Conservation (phyloP, 305 asterid genomes). For the Caryopteris hybrid region DNA sequence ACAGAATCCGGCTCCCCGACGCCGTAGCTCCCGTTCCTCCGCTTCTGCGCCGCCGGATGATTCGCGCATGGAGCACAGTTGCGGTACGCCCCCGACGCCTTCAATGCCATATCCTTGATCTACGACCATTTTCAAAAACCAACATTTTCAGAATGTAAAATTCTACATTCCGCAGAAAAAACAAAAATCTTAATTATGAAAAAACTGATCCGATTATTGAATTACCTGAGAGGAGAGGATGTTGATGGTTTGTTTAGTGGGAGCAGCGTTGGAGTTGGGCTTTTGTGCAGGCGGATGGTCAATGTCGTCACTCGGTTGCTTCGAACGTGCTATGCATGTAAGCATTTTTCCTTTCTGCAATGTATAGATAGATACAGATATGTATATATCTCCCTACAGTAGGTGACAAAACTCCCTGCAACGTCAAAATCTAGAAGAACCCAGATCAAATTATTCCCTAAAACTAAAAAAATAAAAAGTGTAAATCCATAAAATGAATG, state of each 20-base stretch:
- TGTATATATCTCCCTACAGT: not conserved
- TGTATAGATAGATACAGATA: too few species aligned
- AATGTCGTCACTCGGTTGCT: slow-evolving; percentile 35
- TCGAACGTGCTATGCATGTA: slow-evolving; percentile 62
- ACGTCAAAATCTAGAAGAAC: not conserved
- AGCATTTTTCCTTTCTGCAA: too few species aligned
- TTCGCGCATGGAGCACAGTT: slow-evolving; percentile 74
- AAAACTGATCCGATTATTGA: too few species aligned
- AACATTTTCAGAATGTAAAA: too few species aligned
- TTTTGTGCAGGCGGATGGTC: slow-evolving; percentile 21
- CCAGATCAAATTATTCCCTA: not conserved
- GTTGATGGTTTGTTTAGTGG: slow-evolving; percentile 37
- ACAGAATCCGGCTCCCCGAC: slow-evolving; percentile 44
- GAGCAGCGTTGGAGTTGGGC: slow-evolving; percentile 13
- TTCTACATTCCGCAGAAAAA: too few species aligned
- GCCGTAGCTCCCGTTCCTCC: slow-evolving; percentile 27
- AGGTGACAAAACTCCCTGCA: too few species aligned
- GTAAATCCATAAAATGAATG: not conserved
- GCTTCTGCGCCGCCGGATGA: slow-evolving; percentile 36
- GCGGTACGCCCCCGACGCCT: slow-evolving; percentile 92
- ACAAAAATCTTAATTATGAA: too few species aligned
- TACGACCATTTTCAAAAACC: too few species aligned
- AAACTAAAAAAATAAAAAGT: too few species aligned
- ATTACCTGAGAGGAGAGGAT: slow-evolving; percentile 46
- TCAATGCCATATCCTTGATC: slow-evolving; percentile 94